Evolutionary conservation across 2,329 filamentous ascomycete species (phyloP).

Genomic region (Monilinia fructicola): DNA sequence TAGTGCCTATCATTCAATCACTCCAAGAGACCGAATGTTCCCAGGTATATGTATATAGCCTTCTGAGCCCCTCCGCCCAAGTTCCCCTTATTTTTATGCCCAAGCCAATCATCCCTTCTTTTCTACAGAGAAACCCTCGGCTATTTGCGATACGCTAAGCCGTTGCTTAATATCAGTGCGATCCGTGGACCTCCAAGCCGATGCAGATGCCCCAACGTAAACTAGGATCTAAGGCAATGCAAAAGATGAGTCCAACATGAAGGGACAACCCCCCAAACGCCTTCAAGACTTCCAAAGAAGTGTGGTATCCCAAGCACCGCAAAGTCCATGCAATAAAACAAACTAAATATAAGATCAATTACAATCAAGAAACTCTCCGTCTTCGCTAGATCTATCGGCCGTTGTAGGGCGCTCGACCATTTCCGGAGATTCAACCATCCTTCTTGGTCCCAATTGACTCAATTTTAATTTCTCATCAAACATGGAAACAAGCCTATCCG

Average conservation of each 20-base stretch:
- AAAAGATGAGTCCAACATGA: not conserved
- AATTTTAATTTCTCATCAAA: constrained; percentile 69
- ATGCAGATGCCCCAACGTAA: constrained; percentile 1
- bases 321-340: constrained; percentile 1
- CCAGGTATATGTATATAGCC: not conserved
- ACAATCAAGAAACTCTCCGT: constrained; percentile 20
- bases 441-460: constrained; percentile 35
- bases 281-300: not conserved
- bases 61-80: not conserved
- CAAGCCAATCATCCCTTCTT: not conserved
- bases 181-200: not conserved
- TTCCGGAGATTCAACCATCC: constrained; percentile 21
- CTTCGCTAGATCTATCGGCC: constrained; percentile 24
- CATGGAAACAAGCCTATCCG: constrained; percentile 67
- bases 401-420: constrained; percentile 33
- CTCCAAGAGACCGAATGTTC: not conserved
- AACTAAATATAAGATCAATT: constrained; percentile 7
- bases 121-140: not conserved
- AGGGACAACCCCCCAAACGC: not conserved
- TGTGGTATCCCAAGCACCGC: constrained; percentile 12
- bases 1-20: not conserved
- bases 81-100: not conserved
- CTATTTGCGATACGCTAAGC: not conserved
- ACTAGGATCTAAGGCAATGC: not conserved
- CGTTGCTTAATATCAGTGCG: not conserved